phyloP scores from a whole-genome alignment of 2,329 filamentous ascomycete genomes.

The Fusarium buxicola region DNA sequence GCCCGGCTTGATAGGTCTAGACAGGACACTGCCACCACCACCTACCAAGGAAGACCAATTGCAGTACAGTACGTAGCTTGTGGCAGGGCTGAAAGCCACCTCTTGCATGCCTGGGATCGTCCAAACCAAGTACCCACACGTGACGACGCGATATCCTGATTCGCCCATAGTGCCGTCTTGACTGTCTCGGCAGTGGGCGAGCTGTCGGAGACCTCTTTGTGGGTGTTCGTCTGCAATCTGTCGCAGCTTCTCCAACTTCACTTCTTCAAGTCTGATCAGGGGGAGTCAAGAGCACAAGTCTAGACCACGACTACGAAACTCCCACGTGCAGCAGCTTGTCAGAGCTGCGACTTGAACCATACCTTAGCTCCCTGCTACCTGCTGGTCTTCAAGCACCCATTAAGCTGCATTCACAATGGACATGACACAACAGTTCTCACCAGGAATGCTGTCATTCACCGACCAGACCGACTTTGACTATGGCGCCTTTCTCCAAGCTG shows the following conservation, averaged over 20 bases:
- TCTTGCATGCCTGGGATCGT: slow-evolving; percentile 18
- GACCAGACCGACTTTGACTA: slow-evolving; percentile 55
- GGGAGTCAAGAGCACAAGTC: not conserved
- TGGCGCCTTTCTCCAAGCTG: slow-evolving; percentile 51
- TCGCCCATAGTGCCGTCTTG: slow-evolving; percentile 26
- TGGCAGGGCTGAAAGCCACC: slow-evolving; percentile 28
- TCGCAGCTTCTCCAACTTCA: slow-evolving; percentile 6
- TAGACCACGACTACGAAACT: too few relatives aligned
- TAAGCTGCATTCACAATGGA: slow-evolving; percentile 44
- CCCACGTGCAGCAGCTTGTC: too few relatives aligned
- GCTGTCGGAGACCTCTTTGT: slow-evolving; percentile 10
- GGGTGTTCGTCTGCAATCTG: not conserved
- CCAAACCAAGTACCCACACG: slow-evolving; percentile 33
- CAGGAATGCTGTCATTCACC: slow-evolving; percentile 47
- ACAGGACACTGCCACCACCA: slow-evolving; percentile 36
- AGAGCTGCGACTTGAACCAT: slow-evolving; percentile 8
- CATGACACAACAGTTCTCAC: slow-evolving; percentile 42
- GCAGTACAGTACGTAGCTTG: too few relatives aligned
- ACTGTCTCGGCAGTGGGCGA: slow-evolving; percentile 5
- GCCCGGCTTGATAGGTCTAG: slow-evolving; percentile 7
- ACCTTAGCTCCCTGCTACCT: too few relatives aligned
- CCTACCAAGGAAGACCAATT: slow-evolving; percentile 3
- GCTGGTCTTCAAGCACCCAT: too few relatives aligned
- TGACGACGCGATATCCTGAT: slow-evolving; percentile 37
- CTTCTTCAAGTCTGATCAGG: not conserved